Conservation (phyloP, 1,139 yeast species). For the Sporopachydermia cereana region DNA sequence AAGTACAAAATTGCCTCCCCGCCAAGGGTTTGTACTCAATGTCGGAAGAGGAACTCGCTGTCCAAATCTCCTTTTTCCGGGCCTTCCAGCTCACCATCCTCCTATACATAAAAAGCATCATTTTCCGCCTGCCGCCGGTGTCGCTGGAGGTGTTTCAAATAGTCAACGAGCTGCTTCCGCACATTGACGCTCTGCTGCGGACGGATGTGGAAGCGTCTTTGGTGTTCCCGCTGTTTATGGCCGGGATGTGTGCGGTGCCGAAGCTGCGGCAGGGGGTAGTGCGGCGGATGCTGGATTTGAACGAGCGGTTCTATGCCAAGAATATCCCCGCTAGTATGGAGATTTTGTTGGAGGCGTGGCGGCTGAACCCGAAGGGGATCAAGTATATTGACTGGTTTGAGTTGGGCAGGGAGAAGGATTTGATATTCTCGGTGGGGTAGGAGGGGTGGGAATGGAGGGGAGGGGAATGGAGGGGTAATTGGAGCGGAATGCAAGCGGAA, state of each 20-base stretch:
- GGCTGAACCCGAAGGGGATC: not conserved
- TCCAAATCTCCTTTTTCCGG: not conserved
- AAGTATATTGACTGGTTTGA: constrained; percentile 2
- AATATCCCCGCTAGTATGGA: not conserved
- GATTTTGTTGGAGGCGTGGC: not conserved
- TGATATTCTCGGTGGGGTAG: constrained; percentile 1
- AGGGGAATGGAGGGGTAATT: no score
- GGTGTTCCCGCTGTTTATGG: constrained; percentile 5
- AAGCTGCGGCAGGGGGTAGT: not conserved
- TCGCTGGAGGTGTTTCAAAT: not conserved
- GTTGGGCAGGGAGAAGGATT: not conserved
- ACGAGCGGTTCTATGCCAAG: constrained; percentile 2
- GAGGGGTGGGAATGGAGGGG: not conserved
- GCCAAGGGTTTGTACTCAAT: not conserved
- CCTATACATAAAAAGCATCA: not conserved
- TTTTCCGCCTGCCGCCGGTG: not conserved
- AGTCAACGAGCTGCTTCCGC: not conserved
- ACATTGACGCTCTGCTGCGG: not conserved
- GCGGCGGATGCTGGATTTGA: not conserved
- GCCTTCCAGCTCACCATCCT: not conserved
- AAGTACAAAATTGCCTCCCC: not conserved
- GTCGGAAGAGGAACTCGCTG: not conserved
- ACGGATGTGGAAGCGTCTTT: constrained; percentile 3
- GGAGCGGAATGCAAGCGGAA: no score
- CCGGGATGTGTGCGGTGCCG: constrained; percentile 2